These are phyloP conservation scores for Phialophora chinensis DNA, from an alignment of 2,329 filamentous ascomycete species.

Conservation along the genomic window DNA sequence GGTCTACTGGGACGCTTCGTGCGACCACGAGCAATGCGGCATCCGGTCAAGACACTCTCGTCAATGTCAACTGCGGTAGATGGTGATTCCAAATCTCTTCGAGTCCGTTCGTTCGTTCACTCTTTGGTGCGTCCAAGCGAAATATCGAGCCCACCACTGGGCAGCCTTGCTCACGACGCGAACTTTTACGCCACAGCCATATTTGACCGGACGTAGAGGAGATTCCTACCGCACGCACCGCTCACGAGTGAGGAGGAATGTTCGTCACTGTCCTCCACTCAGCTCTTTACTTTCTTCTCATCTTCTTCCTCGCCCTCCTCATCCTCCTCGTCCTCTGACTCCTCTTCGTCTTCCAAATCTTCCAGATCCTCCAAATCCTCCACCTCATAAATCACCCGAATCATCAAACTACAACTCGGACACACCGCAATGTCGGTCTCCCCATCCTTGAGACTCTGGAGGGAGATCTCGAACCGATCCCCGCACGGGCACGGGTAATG, in stretches of 20 bases:
- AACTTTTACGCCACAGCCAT: not conserved
- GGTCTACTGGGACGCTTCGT: not conserved
- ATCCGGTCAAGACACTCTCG: not conserved
- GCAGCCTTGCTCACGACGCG: not conserved
- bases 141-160: too few species aligned
- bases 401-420: slow-evolving; percentile 96
- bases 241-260: not conserved
- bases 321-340: not conserved
- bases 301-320: not conserved
- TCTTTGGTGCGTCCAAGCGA: not conserved
- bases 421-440: slow-evolving; percentile 90
- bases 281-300: not conserved
- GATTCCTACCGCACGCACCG: not conserved
- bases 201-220: not conserved
- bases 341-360: slow-evolving; percentile 43
- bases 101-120: not conserved
- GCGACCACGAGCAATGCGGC: not conserved
- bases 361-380: slow-evolving; percentile 67
- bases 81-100: not conserved
- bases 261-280: not conserved
- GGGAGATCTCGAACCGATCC: slow-evolving; percentile 89
- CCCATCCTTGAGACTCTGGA: slow-evolving; percentile 83
- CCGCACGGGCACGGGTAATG: slow-evolving; percentile 97
- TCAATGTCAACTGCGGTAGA: not conserved
- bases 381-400: slow-evolving; percentile 87